Evolutionary conservation across 2,329 filamentous ascomycete genomes (phyloP), one percentile per base, ranked within the genome.

Genomic region (Periconia sp.): DNA sequence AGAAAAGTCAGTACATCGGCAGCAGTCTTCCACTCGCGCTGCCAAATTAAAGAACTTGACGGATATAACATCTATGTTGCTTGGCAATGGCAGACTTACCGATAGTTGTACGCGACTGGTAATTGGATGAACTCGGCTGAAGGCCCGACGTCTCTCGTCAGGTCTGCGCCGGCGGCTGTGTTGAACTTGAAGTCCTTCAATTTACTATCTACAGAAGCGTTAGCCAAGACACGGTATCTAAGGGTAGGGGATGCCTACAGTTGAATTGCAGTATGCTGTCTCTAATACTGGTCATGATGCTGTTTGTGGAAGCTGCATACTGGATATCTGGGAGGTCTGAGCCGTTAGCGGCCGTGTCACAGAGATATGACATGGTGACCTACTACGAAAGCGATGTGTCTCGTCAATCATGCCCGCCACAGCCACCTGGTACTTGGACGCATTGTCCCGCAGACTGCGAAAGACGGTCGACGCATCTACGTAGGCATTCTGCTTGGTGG

Each of bases 301-400:
- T 74, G 32, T 86, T 86, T 24, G 81, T 78, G 11, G 78, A 78
- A 36, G 87, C 84, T 16, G 88, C 84, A 70, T 86, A 92, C 60
- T 95, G 89, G 61, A 95, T 95, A 69, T 97, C 92, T 7, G 90
- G 86, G 52, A 95, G 78, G 22, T 81, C 82, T 83, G 43, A 18
- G 8, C 12, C 34, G 43, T 65, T 36, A 63, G 57, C 34, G 21
- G 32, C 26, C n/a, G 13, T n/a, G 22, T 30, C 16, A n/a, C 11
- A 7, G 24, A n/a, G 31, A 10, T 17, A 24, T 8, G 39, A 19
- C n/a, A 7, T 9, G 5, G 15, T 16, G 8, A 49, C 69, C 50
- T 67, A 79, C 85, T 85, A 65, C 92, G 83, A 69, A 95, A 99
- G 25, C 92, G 83, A 75, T 97, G 91, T 1, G 87, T 94, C 55